Evolutionary conservation across 768 basidiomycete species (phyloP), one percentile per base, ranked within the genome.

Genomic region (Lyophyllum shimeji): DNA sequence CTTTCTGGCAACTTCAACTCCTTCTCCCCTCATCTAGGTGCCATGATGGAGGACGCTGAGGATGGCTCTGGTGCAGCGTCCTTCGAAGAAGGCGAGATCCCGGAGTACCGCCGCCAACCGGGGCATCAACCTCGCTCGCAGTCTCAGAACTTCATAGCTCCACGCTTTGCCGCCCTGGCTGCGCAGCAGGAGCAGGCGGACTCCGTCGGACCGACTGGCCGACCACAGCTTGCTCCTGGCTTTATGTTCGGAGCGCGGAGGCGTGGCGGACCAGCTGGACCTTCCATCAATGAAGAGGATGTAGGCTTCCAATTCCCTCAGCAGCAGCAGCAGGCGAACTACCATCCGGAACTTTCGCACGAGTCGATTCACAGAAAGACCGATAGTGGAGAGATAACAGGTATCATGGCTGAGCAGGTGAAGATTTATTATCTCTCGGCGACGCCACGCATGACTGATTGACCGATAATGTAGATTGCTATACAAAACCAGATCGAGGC

Each of bases 331-430:
- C 69, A 70, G 60, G 57, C 51, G 4, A 58, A 52, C 60, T 65
- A 60, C 42, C 63, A 67, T 29, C 40, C 60, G 27, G 71, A 73
- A 1, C 51, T 63, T 48, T 42, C 62, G 18, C 69, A 69, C n/a
- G 78, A 79, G 25, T 69, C 58, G 31, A 68, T 65, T 48, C 82
- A 83, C 61, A 76, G 86, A 59, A 84, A 86, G 68, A 69, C 76
- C 31, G 86, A 89, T 46, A 82, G 79, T 52, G 87, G 85, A 50
- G 93, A 96, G 67, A 84, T 95, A 53, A 84, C 83, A 31, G 90
- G 90, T 23, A 89, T 95, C 54, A 95, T 98, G 93, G 93, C 93
- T 6, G 94, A 98, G 71, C 96, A 98, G 82, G 94, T 93, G 85
- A 83, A 29, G 23, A 45, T n/a, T 54, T 50, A 34, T 39, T 34